These are phyloP conservation scores for Hysterangium stoloniferum DNA, from an alignment of 768 basidiomycete species.

Conservation along the genomic window DNA sequence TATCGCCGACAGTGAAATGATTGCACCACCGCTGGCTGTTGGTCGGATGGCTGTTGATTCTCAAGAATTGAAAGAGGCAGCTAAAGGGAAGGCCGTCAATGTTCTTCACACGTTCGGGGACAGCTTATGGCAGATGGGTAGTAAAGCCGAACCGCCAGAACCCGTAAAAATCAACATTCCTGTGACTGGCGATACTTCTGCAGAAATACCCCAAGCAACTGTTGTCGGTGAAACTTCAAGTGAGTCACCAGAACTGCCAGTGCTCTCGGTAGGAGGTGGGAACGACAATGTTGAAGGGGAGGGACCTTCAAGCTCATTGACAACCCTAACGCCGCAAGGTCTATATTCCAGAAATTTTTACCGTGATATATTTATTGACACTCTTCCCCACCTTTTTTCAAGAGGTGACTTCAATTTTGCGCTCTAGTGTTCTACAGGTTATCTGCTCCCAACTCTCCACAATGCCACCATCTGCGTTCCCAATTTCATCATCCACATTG, in stretches of 20 bases:
- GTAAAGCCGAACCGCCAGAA: constrained; percentile 50
- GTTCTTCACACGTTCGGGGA: constrained; percentile 75
- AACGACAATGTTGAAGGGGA: neutral
- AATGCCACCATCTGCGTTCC: constrained; percentile 50
- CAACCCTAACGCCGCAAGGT: constrained; percentile 8
- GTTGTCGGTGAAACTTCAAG: neutral
- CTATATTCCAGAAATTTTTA: neutral
- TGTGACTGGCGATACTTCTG: constrained; percentile 12
- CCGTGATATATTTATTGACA: neutral
- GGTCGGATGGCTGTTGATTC: constrained; percentile 59
- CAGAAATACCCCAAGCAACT: constrained; percentile 8
- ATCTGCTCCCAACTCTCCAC: constrained; percentile 43
- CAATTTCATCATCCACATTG: constrained; percentile 67
- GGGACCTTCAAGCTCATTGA: neutral
- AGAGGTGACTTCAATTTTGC: constrained; percentile 55
- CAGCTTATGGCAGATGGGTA: constrained; percentile 63
- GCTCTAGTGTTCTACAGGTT: constrained; percentile 56
- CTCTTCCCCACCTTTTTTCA: neutral
- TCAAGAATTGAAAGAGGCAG: constrained; percentile 37
- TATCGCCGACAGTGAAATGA: constrained; percentile 24
- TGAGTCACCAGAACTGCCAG: constrained; percentile 8
- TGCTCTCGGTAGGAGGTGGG: too few relatives aligned
- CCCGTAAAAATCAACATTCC: neutral
- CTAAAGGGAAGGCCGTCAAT: constrained; percentile 73
- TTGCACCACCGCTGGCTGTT: constrained; percentile 63